Evolutionary conservation across 2,329 filamentous ascomycete genomes (phyloP).

Genomic region (Ophiostoma ulmi): DNA sequence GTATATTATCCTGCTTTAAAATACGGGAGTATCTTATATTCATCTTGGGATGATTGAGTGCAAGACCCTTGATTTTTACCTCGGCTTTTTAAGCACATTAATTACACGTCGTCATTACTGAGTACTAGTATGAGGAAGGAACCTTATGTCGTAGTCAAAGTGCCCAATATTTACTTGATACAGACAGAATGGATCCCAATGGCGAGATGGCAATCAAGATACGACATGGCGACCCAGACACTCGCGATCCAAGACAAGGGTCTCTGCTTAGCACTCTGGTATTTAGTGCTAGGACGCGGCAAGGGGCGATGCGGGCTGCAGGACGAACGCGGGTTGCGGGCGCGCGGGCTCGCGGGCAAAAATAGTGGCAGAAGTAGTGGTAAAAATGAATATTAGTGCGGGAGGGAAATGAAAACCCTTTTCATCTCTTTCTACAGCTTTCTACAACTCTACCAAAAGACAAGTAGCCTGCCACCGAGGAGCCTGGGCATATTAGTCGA

Average conservation of each 20-base stretch:
- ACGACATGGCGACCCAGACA: neutral
- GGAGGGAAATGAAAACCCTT: neutral
- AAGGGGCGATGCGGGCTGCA: conserved; percentile 29
- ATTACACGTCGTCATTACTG: no score
- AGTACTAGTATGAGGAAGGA: no score
- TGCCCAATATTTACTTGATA: no score
- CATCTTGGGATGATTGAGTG: no score
- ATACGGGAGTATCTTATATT: no score
- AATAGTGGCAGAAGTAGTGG: conserved; percentile 6
- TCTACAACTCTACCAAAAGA: neutral
- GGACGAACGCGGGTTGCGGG: conserved; percentile 19
- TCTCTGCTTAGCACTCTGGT: neutral
- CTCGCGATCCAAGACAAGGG: neutral
- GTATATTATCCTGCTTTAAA: neutral
- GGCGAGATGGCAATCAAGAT: neutral
- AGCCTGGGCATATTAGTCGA: neutral
- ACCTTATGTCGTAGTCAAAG: no score
- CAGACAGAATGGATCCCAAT: no score
- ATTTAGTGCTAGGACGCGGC: conserved; percentile 19
- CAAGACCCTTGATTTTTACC: no score
- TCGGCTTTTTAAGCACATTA: no score
- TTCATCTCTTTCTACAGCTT: neutral
- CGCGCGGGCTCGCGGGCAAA: conserved; percentile 12
- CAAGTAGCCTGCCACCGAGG: neutral
- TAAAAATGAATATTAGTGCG: neutral